phyloP scores from a whole-genome alignment of 202 grass and related monocot species.

The Hordeum pubiflorum region DNA sequence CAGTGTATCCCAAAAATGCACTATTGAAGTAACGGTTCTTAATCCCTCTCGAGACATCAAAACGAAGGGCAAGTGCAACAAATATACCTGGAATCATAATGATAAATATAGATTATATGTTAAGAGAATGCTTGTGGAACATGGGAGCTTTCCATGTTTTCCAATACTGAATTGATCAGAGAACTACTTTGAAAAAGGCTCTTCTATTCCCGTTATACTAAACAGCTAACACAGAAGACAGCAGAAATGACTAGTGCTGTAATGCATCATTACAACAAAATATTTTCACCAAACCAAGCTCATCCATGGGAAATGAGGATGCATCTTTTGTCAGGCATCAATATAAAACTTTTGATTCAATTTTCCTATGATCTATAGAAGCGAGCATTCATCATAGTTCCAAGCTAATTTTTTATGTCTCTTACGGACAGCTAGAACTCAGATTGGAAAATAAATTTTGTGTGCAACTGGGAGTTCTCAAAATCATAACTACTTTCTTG shows the following conservation, averaged over 20 bases:
- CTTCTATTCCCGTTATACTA: background rate
- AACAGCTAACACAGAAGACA: background rate
- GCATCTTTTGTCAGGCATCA: background rate
- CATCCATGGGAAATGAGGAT: background rate
- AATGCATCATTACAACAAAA: background rate
- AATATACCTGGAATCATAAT: conserved; percentile 67
- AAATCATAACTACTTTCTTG: background rate
- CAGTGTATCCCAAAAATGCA: conserved; percentile 80
- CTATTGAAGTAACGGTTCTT: conserved; percentile 80
- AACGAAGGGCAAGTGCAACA: conserved; percentile 89
- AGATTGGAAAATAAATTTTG: background rate
- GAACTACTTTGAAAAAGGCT: background rate
- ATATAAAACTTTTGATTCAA: background rate
- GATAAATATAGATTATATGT: background rate
- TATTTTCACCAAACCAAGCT: background rate
- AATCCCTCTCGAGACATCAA: conserved; percentile 83
- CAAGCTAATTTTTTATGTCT: background rate
- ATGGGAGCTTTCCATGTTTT: background rate
- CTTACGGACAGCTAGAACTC: background rate
- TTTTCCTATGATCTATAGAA: background rate
- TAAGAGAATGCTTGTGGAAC: background rate
- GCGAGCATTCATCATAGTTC: background rate
- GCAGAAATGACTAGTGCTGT: background rate
- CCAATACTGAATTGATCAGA: background rate
- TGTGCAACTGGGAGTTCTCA: background rate